These are phyloP conservation scores for Alliaria petiolata DNA, from an alignment of 345 rosid species.

Conservation along the genomic window DNA sequence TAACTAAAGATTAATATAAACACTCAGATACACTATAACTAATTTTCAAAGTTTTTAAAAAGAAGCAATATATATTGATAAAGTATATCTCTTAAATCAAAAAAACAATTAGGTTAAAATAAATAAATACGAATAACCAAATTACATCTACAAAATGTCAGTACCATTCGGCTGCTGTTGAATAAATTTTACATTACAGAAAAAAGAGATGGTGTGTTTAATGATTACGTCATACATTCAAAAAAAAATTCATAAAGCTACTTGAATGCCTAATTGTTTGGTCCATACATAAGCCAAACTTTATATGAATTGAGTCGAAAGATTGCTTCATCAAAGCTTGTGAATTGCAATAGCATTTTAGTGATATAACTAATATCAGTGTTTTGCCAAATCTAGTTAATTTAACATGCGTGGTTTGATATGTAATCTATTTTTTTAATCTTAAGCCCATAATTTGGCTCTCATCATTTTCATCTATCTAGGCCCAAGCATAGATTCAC, in stretches of 20 bases:
- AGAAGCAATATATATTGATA: no score
- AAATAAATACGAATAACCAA: no score
- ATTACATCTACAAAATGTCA: no score
- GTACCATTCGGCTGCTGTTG: not conserved
- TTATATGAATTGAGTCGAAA: not conserved
- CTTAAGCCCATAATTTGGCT: constrained; percentile 4
- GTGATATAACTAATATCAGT: no score
- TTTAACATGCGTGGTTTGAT: not conserved
- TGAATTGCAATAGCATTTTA: no score
- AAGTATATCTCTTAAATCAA: no score
- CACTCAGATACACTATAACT: not conserved
- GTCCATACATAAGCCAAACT: no score
- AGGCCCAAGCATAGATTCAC: constrained; percentile 1
- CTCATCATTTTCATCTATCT: not conserved
- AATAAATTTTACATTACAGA: not conserved
- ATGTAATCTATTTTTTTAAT: not conserved
- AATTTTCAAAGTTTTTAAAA: not conserved
- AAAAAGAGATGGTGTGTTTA: not conserved
- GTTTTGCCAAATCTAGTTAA: not conserved
- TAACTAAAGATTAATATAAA: not conserved
- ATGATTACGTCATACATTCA: no score
- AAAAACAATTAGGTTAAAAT: no score
- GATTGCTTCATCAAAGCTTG: not conserved
- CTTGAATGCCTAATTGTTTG: no score
- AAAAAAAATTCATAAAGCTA: no score